Conservation (phyloP, 306 rosid species). For the Castanospermum australe region DNA sequence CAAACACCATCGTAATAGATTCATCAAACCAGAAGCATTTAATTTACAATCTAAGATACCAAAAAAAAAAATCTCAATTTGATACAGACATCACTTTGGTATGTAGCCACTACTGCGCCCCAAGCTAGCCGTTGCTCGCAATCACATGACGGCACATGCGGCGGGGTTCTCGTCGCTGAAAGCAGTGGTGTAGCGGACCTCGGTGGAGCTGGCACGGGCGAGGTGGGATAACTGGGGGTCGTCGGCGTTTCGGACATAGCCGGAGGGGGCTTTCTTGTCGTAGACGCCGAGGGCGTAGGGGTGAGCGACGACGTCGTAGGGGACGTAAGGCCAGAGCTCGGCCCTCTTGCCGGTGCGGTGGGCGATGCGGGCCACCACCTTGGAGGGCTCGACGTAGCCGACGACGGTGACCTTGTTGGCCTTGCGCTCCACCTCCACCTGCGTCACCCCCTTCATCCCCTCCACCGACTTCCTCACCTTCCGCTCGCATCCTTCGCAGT, state of each 20-base stretch:
- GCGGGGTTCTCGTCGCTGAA: constrained; percentile 83
- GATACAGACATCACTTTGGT: no score
- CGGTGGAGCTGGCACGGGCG: constrained; percentile 82
- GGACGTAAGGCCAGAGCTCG: constrained; percentile 88
- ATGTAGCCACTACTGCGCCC: no score
- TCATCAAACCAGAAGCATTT: not conserved
- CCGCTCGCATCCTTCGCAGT: constrained; percentile 90
- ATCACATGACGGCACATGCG: constrained; percentile 69
- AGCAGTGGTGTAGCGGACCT: constrained; percentile 79
- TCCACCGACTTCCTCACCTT: constrained; percentile 64
- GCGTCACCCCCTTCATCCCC: constrained; percentile 80
- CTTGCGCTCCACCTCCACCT: constrained; percentile 66
- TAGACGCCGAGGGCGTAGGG: constrained; percentile 75
- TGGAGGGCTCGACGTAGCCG: constrained; percentile 66
- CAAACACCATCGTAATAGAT: not conserved
- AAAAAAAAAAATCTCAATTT: no score
- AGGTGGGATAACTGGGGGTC: constrained; percentile 41
- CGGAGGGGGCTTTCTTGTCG: constrained; percentile 78
- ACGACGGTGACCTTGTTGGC: constrained; percentile 67
- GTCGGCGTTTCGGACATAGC: constrained; percentile 58
- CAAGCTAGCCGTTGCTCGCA: no score
- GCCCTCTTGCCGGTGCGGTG: constrained; percentile 85
- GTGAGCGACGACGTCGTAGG: constrained; percentile 75
- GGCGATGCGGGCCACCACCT: constrained; percentile 62
- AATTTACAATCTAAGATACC: not conserved